A percentile compares a stretch with the other conserved stretches of the same genome.
phyloP scores from a whole-genome alignment of 495 filamentous ascomycete species.

The Penicillium chermesinum region DNA sequence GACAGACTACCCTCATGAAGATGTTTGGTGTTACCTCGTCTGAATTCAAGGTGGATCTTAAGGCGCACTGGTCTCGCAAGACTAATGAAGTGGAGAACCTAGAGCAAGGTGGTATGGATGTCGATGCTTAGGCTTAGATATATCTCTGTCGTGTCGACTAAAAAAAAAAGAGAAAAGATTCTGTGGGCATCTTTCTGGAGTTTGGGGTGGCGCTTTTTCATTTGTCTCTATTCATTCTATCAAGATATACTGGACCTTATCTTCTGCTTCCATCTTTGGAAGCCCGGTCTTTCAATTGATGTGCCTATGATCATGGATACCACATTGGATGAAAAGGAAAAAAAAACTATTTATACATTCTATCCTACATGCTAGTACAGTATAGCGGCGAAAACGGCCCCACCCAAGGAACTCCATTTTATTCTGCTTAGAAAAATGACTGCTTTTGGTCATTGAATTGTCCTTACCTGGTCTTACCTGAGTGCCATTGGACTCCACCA shows the following conservation, averaged over 20 bases:
- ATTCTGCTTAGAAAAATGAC: slow-evolving; percentile 25
- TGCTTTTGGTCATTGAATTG: slow-evolving; percentile 33
- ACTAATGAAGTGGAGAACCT: slow-evolving; percentile 39
- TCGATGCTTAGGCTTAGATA: slow-evolving; percentile 36
- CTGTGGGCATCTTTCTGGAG: slow-evolving; percentile 36
- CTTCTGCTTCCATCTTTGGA: slow-evolving; percentile 15
- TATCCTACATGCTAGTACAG: not conserved
- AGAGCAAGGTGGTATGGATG: slow-evolving; percentile 38
- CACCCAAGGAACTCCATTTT: slow-evolving; percentile 19
- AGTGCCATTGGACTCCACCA: slow-evolving; percentile 20
- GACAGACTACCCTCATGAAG: slow-evolving; percentile 91
- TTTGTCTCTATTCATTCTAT: slow-evolving; percentile 10
- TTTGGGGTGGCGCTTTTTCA: slow-evolving; percentile 35
- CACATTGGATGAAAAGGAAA: slow-evolving; percentile 25
- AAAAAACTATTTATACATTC: slow-evolving; percentile 10
- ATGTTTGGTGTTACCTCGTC: slow-evolving; percentile 83
- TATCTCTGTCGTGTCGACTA: slow-evolving; percentile 15
- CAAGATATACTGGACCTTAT: slow-evolving; percentile 21
- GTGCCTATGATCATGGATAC: slow-evolving; percentile 36
- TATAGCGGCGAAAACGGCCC: no score
- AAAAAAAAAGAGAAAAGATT: slow-evolving; percentile 24
- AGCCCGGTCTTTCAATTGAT: slow-evolving; percentile 26
- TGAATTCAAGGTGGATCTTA: slow-evolving; percentile 76
- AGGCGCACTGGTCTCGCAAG: slow-evolving; percentile 53
- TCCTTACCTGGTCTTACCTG: slow-evolving; percentile 71